Evolutionary conservation across 257 asterid species (phyloP).

Genomic region (Salvia splendens): DNA sequence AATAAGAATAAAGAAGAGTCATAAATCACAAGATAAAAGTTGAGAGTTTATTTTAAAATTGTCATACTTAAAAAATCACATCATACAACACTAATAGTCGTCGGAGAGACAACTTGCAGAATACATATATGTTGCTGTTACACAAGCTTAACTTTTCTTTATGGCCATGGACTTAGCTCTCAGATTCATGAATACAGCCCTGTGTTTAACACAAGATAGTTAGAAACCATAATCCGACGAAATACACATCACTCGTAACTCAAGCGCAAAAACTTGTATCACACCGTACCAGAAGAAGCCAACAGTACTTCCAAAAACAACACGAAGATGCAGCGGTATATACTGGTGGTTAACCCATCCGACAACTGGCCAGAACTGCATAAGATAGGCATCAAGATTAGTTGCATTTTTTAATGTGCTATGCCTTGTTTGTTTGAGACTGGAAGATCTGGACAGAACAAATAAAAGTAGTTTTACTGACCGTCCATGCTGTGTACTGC

Average conservation of each 20-base stretch:
- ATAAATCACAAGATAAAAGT: too few species aligned
- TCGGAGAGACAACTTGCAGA: too few species aligned
- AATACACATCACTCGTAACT: background rate
- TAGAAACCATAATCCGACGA: background rate
- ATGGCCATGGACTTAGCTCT: conserved; percentile 66
- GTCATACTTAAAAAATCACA: too few species aligned
- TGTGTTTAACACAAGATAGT: conserved; percentile 26
- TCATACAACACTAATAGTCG: too few species aligned
- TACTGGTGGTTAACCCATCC: conserved; percentile 90
- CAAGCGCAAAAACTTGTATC: too few species aligned
- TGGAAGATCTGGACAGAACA: background rate
- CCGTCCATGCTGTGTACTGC: conserved; percentile 80
- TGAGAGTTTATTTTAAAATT: too few species aligned
- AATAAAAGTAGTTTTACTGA: conserved; percentile 29
- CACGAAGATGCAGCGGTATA: conserved; percentile 79
- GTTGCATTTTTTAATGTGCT: too few species aligned
- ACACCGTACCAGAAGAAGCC: conserved; percentile 66
- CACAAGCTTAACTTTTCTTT: conserved; percentile 40
- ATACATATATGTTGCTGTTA: conserved; percentile 4
- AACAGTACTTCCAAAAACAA: conserved; percentile 65
- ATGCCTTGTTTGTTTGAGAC: background rate
- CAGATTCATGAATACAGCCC: conserved; percentile 85
- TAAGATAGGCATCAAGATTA: conserved; percentile 1
- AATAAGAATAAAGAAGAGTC: too few species aligned
- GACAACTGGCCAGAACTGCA: conserved; percentile 87